Evolutionary conservation across 116 monocot species (phyloP).

Genomic region (Cymodocea nodosa): DNA sequence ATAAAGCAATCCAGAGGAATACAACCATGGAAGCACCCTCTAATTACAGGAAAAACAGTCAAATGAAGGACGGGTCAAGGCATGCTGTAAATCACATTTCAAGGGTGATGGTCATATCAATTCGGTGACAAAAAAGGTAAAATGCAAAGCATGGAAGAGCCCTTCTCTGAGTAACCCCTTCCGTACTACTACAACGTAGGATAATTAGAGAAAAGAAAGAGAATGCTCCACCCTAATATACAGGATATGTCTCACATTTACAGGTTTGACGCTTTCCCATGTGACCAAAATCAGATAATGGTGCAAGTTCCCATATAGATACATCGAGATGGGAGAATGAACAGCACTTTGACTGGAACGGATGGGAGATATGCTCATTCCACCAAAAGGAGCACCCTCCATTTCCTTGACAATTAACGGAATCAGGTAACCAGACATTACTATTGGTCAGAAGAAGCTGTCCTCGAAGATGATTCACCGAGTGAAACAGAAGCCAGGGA

Average conservation of each 20-base stretch:
- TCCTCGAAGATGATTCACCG: slow-evolving; percentile 47
- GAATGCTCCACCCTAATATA: background rate
- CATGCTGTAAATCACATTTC: too few species aligned
- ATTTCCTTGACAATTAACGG: background rate
- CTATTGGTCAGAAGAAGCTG: slow-evolving; percentile 5
- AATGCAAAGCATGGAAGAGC: too few species aligned
- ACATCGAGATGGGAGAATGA: background rate
- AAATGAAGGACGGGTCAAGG: too few species aligned
- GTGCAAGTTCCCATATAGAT: background rate
- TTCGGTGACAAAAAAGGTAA: too few species aligned
- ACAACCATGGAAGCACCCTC: too few species aligned
- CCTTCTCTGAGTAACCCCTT: background rate
- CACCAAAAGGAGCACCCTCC: background rate
- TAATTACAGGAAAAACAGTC: too few species aligned
- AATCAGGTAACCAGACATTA: slow-evolving; percentile 21
- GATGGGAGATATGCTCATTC: background rate
- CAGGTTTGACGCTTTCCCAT: slow-evolving; percentile 4
- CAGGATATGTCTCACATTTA: slow-evolving; percentile 1
- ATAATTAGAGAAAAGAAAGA: background rate
- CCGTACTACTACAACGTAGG: background rate
- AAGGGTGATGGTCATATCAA: too few species aligned
- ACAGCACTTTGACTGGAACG: background rate
- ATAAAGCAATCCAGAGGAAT: too few species aligned
- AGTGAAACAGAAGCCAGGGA: slow-evolving; percentile 84
- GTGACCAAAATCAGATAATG: background rate